These are phyloP conservation scores for Monilinia vaccinii-corymbosi DNA, from an alignment of 2,329 filamentous ascomycete genomes.

Conservation along the genomic window DNA sequence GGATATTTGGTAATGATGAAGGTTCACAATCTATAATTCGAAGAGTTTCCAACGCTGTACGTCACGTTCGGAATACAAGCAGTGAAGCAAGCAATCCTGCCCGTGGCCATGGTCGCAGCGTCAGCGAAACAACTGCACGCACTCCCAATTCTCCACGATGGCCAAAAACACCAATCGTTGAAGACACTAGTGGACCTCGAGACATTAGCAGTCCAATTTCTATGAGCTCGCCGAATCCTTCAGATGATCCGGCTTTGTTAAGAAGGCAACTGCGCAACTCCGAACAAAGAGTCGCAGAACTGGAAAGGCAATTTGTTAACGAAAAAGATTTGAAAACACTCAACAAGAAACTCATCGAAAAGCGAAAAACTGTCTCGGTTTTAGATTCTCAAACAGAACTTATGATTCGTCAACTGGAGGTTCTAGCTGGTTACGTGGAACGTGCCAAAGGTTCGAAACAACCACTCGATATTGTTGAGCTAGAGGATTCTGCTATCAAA, in stretches of 20 bases:
- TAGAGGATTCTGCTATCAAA: constrained; percentile 86
- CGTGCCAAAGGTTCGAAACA: constrained; percentile 75
- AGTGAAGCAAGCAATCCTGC: constrained; percentile 50
- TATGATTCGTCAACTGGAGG: constrained; percentile 84
- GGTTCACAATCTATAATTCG: constrained; percentile 72
- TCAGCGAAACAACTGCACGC: constrained; percentile 59
- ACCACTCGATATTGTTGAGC: constrained; percentile 67
- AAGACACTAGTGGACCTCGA: constrained; percentile 41
- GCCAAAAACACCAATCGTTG: constrained; percentile 55
- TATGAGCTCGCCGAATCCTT: constrained; percentile 45
- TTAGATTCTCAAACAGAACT: constrained; percentile 92
- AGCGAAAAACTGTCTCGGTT: constrained; percentile 90
- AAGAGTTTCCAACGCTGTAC: constrained; percentile 85
- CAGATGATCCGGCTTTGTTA: constrained; percentile 56
- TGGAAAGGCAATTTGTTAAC: constrained; percentile 66
- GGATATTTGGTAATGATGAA: constrained; percentile 71
- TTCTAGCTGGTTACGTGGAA: constrained; percentile 80
- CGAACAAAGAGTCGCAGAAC: constrained; percentile 76
- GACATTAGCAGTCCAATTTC: constrained; percentile 68
- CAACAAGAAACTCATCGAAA: constrained; percentile 82
- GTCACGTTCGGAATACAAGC: constrained; percentile 73
- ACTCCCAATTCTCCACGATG: constrained; percentile 57
- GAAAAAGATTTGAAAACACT: constrained; percentile 47
- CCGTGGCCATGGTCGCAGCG: constrained; percentile 48
- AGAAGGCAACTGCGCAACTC: constrained; percentile 71